A percentile compares a stretch with the other conserved stretches of the same genome.
Evolutionary conservation across 495 filamentous ascomycete genomes (phyloP).

Genomic region (Aspergillus sclerotioniger): DNA sequence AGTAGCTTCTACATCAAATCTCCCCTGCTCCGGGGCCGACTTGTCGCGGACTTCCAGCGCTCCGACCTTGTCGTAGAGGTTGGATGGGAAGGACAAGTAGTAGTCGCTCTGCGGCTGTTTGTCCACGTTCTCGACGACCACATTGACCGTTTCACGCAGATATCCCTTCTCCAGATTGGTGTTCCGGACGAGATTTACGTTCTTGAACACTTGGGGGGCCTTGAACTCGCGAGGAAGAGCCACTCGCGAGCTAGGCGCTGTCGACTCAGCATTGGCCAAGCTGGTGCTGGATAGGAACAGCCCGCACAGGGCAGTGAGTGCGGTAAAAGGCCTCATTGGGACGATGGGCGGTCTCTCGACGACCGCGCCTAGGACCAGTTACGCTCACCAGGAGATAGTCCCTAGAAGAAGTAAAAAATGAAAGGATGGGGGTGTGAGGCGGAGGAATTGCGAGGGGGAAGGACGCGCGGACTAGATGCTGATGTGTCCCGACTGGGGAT

Average conservation of each 20-base stretch:
- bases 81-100: slow-evolving; percentile 77
- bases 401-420: slow-evolving; percentile 16
- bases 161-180: slow-evolving; percentile 92
- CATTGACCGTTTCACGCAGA: slow-evolving; percentile 84
- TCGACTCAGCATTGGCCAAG: slow-evolving; percentile 36
- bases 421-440: slow-evolving; percentile 12
- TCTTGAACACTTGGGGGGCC: slow-evolving; percentile 86
- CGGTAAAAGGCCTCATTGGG: slow-evolving; percentile 46
- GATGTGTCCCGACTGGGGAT: slow-evolving; percentile 43
- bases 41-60: slow-evolving; percentile 89
- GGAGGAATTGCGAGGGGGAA: slow-evolving; percentile 21
- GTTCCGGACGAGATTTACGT: slow-evolving; percentile 83
- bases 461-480: slow-evolving; percentile 33
- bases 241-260: slow-evolving; percentile 31
- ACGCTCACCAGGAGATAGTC: slow-evolving; percentile 26
- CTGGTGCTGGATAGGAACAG: slow-evolving; percentile 35
- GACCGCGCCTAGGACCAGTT: slow-evolving; percentile 30
- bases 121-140: slow-evolving; percentile 84
- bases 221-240: slow-evolving; percentile 71
- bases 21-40: slow-evolving; percentile 65
- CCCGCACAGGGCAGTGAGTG: slow-evolving; percentile 39
- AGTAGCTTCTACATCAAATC: slow-evolving; percentile 66
- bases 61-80: slow-evolving; percentile 71
- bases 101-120: slow-evolving; percentile 79
- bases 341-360: slow-evolving; percentile 21